Evolutionary conservation across 495 filamentous ascomycete species (phyloP).

Genomic region (Evernia prunastri): DNA sequence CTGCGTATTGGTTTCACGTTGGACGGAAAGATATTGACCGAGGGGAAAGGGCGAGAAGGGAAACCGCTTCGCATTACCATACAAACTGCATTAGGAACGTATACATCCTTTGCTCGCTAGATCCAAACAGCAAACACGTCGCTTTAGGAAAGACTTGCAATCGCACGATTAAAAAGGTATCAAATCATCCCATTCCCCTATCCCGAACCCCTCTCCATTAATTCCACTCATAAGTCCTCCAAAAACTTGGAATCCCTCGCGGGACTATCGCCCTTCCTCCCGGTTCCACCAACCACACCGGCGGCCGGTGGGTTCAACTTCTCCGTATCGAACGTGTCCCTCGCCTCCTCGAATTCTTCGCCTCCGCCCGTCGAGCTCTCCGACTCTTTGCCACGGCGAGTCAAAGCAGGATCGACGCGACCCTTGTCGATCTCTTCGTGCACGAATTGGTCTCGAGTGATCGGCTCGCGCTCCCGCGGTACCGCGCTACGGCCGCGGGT

Average conservation of each 20-base stretch:
- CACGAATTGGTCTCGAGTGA: slow-evolving; percentile 18
- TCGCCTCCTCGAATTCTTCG: slow-evolving; percentile 36
- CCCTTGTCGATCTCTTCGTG: slow-evolving; percentile 15
- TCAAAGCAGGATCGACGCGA: slow-evolving; percentile 13
- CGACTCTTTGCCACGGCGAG: slow-evolving; percentile 6
- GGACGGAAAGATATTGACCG: not conserved
- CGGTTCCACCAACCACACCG: slow-evolving; percentile 22
- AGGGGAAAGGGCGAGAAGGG: not conserved
- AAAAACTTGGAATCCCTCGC: slow-evolving; percentile 45
- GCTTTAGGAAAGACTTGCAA: not conserved
- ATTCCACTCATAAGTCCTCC: slow-evolving; percentile 36
- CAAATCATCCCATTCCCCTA: not conserved
- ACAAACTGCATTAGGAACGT: not conserved
- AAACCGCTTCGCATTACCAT: not conserved
- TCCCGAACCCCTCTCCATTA: not conserved
- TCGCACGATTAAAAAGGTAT: slow-evolving; percentile 2
- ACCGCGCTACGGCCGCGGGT: slow-evolving; percentile 21
- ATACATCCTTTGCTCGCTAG: not conserved
- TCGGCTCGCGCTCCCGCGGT: slow-evolving; percentile 13
- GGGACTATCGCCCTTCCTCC: slow-evolving; percentile 34
- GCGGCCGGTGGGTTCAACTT: slow-evolving; percentile 38
- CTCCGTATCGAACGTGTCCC: slow-evolving; percentile 45
- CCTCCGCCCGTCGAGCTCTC: slow-evolving; percentile 10
- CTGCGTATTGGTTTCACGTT: not conserved
- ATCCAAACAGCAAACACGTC: not conserved